These are phyloP conservation scores for Ballota nigra DNA, from an alignment of 257 asterid genomes.

Conservation along the genomic window DNA sequence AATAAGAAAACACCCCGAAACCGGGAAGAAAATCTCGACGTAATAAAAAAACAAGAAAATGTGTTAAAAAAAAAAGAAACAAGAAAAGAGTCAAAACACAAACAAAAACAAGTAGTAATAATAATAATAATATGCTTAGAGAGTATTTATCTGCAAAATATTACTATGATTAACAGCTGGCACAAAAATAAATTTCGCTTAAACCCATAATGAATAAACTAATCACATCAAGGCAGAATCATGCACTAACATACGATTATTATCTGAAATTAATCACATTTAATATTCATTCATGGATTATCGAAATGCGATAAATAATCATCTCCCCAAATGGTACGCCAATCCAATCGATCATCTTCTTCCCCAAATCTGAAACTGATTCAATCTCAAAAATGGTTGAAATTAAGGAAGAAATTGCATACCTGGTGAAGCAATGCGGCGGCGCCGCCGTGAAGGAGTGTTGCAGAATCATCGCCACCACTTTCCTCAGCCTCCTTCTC, in stretches of 20 bases:
- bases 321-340: not conserved
- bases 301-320: not conserved
- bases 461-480: slow-evolving; percentile 38
- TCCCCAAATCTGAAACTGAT: not conserved
- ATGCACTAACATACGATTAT: not conserved
- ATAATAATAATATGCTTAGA: too few relatives aligned
- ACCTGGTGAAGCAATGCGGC: not conserved
- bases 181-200: not conserved
- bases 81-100: too few relatives aligned
- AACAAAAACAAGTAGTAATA: not conserved
- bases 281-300: not conserved
- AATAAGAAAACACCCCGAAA: not conserved
- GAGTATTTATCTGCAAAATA: not conserved
- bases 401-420: not conserved
- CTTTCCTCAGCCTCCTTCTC: slow-evolving; percentile 66
- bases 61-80: not conserved
- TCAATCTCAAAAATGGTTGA: slow-evolving; percentile 14
- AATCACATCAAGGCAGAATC: not conserved
- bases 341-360: not conserved
- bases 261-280: not conserved
- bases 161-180: not conserved
- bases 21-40: not conserved
- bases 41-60: too few relatives aligned
- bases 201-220: not conserved
- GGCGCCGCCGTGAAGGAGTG: slow-evolving; percentile 28